Conservation (phyloP, 176 grass and related monocot genomes). For the Carex kokanica region DNA sequence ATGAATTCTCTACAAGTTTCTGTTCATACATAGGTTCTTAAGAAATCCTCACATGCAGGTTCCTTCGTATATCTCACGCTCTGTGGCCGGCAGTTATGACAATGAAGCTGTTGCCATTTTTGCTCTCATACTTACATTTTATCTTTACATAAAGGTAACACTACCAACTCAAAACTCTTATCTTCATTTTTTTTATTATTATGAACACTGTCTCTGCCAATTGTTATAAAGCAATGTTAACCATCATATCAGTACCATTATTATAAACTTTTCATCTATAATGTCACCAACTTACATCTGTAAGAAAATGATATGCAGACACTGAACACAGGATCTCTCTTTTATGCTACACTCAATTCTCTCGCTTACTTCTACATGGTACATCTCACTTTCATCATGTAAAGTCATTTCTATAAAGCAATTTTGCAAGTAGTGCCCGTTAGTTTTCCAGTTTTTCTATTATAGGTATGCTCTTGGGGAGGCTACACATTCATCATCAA, state of each 20-base stretch:
- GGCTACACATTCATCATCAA: constrained; percentile 99
- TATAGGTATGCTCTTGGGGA: constrained; percentile 98
- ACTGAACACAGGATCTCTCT: constrained; percentile 93
- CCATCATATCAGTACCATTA: not conserved
- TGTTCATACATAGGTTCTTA: constrained; percentile 10
- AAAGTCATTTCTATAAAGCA: constrained; percentile 19
- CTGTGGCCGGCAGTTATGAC: constrained; percentile 98
- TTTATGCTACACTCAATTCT: constrained; percentile 95
- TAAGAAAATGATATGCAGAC: constrained; percentile 55
- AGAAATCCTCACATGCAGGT: constrained; percentile 46
- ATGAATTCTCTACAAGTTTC: not conserved
- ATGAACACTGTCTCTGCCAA: not conserved
- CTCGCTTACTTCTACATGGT: constrained; percentile 99
- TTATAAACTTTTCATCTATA: not conserved
- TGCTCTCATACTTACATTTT: constrained; percentile 95
- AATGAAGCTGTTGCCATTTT: constrained; percentile 99
- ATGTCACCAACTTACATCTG: not conserved
- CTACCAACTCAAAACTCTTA: not conserved
- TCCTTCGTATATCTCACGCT: constrained; percentile 97
- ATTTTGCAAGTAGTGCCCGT: constrained; percentile 29
- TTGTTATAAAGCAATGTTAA: constrained; percentile 1
- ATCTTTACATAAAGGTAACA: constrained; percentile 98
- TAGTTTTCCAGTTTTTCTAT: constrained; percentile 25
- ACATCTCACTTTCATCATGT: constrained; percentile 24
- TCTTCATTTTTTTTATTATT: constrained; percentile 6